Base-by-base conservation (phyloP, 2,329 filamentous ascomycete genomes). In the Alternaria dauci region DNA sequence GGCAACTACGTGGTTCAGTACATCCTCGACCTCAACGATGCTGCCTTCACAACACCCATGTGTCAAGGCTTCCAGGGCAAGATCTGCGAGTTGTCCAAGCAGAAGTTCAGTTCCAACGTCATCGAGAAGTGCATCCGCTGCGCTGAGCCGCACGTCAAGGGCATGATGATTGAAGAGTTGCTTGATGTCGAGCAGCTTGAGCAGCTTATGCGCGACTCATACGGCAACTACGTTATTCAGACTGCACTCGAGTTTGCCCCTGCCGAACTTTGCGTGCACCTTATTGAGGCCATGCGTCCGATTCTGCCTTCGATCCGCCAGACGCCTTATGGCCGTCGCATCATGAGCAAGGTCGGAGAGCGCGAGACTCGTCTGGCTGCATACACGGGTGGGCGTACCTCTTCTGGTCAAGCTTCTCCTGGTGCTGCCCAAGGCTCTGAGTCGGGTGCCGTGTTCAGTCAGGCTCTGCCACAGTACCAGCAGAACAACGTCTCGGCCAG, bases 1-100 rank as follows among this genome's bases (percentile, higher is more conserved):
- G 95, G 95, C 75, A 99, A 99, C 81, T 99, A 99, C 68, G 95
- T 99, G 52, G 91, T 99, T 52, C 95, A 99, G 81, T 99, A 99
- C 82, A 98, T 99, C 75, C 78, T 99, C 69, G 95, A 98, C 76
- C 86, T 98, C 55, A 93, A 93, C 68, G 93, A 99, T 75, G 85
- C 90, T 12, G 84, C 84, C 69, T 97, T 97, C 81, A 97, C 94
- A 1, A 91, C 95, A 72, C 94, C 94, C 4, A 85, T 99, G 41
- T 95, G 96, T 62, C 83, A 86, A 54, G 90, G 89, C 73, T 97
- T 99, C 83, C 82, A 86, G 57, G 90, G 90, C 71, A 83, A 92
- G 87, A 82, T 91, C 77, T 74, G 86, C 79, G 80, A 86, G 86
- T 76, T 90, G 16, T 98, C 95, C 6, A 94, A 93, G 77, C 95